A percentile compares a stretch with the other conserved stretches of the same genome.
Conservation (phyloP, 2,329 filamentous ascomycete species). For the Fonsecaea pedrosoi region DNA sequence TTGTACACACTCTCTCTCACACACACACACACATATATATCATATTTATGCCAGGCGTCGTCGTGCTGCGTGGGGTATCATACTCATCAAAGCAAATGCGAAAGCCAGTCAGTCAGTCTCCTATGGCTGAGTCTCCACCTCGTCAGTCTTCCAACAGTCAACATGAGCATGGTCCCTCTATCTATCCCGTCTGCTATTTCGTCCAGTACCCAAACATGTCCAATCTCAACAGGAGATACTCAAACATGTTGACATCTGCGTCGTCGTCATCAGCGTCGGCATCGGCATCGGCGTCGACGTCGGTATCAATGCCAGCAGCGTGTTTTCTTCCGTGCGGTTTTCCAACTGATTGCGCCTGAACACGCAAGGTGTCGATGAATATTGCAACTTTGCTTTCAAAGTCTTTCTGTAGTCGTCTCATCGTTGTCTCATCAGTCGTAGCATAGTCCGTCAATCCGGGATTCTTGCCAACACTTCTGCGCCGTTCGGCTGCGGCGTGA, state of each 20-base stretch:
- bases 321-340: conserved; percentile 42
- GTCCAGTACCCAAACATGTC: conserved; percentile 72
- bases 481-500: conserved; percentile 63
- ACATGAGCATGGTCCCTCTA: background rate
- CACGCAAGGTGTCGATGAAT: conserved; percentile 74
- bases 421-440: conserved; percentile 48
- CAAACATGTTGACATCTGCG: conserved; percentile 60
- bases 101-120: background rate
- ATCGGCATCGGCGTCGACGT: too few species aligned
- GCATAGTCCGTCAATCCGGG: conserved; percentile 39
- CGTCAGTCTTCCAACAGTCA: background rate
- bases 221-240: conserved; percentile 70
- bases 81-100: background rate
- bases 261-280: conserved; percentile 35
- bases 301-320: conserved; percentile 39
- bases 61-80: conserved; percentile 1
- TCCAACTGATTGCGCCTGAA: conserved; percentile 61
- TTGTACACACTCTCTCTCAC: too few species aligned
- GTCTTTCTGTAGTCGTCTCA: conserved; percentile 63
- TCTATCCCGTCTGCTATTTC: background rate
- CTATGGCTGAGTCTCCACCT: background rate
- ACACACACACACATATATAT: too few species aligned
- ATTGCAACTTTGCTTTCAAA: conserved; percentile 76
- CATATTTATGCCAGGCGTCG: background rate
- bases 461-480: conserved; percentile 8